Conservation (phyloP, 2,329 filamentous ascomycete species). For the Venturia asperata region DNA sequence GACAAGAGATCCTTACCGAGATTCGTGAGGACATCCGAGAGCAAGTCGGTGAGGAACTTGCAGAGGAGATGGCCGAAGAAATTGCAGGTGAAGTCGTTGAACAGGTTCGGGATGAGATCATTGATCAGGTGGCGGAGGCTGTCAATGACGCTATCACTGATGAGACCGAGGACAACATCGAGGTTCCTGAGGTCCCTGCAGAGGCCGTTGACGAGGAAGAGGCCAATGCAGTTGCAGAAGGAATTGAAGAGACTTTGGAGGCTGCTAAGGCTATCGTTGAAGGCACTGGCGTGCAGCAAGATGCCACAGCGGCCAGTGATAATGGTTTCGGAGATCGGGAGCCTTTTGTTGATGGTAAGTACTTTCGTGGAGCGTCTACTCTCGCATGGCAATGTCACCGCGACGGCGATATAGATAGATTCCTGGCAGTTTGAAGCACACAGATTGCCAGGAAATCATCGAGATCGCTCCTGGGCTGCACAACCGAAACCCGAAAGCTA, state of each 20-base stretch:
- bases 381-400: not conserved
- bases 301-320: not conserved
- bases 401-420: not conserved
- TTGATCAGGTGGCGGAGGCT: not conserved
- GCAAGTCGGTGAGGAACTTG: conserved; percentile 8
- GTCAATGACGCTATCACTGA: conserved; percentile 1
- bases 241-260: not conserved
- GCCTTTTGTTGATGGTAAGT: not conserved
- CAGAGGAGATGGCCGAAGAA: conserved; percentile 9
- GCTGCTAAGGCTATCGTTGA: not conserved
- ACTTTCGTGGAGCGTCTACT: not conserved
- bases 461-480: not conserved
- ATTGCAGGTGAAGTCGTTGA: conserved; percentile 8
- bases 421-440: not conserved
- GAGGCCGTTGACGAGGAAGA: not conserved
- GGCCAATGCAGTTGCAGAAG: not conserved
- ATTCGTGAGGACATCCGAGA: not conserved
- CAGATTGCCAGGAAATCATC: not conserved
- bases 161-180: not conserved
- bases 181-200: not conserved
- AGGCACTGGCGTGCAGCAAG: not conserved
- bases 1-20: conserved; percentile 5
- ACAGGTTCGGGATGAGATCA: conserved; percentile 1
- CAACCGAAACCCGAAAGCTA: not conserved
- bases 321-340: not conserved